phyloP scores from a whole-genome alignment of 805 yeast genomes.

The Candida odintsovae region DNA sequence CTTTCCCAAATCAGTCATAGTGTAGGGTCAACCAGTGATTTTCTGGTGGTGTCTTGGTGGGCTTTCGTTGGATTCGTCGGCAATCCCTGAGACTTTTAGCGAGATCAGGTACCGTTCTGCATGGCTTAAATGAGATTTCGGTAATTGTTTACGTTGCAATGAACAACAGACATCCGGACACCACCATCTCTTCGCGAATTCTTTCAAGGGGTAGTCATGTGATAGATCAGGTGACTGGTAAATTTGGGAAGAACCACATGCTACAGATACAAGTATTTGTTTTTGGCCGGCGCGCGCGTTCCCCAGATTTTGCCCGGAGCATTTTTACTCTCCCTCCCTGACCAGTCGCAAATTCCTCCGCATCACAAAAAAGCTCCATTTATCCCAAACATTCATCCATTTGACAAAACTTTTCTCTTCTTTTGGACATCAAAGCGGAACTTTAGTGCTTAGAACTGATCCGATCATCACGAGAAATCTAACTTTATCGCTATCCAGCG shows the following conservation, averaged over 20 bases:
- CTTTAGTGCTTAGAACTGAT: too few relatives aligned
- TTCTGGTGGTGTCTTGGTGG: background rate
- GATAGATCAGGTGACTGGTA: background rate
- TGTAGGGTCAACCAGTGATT: too few relatives aligned
- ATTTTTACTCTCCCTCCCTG: background rate
- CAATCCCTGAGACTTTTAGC: too few relatives aligned
- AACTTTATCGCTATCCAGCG: background rate
- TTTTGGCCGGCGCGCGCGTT: too few relatives aligned
- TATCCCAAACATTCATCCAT: constrained; percentile 1
- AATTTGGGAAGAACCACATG: too few relatives aligned
- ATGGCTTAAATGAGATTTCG: too few relatives aligned
- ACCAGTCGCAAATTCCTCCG: background rate
- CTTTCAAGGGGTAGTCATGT: too few relatives aligned
- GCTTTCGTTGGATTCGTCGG: too few relatives aligned
- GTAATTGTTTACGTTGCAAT: too few relatives aligned
- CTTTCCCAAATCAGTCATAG: constrained; percentile 4
- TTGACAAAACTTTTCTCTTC: background rate
- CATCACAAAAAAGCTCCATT: constrained; percentile 1
- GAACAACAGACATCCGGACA: background rate
- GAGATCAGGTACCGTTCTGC: background rate
- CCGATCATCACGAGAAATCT: background rate
- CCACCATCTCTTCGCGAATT: too few relatives aligned
- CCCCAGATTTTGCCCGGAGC: background rate
- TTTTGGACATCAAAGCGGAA: too few relatives aligned
- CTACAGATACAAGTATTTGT: too few relatives aligned